phyloP scores from a whole-genome alignment of 805 yeast species.

The Cyberlindnera mycetangii region DNA sequence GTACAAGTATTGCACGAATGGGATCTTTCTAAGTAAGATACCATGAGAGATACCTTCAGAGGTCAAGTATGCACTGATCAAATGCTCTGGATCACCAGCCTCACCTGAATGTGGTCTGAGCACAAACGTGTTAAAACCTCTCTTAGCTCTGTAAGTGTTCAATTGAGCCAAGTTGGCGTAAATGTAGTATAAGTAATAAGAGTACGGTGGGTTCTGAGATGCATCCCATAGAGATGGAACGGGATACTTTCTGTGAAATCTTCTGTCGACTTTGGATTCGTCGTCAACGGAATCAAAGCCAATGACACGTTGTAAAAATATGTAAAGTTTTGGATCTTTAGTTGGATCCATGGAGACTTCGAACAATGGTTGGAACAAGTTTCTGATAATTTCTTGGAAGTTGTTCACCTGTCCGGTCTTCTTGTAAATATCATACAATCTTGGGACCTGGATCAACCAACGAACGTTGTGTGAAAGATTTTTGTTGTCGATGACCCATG shows the following conservation, averaged over 20 bases:
- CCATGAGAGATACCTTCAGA: constrained; percentile 96
- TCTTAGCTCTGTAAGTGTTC: constrained; percentile 74
- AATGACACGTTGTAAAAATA: constrained; percentile 88
- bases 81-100: constrained; percentile 99
- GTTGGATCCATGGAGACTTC: constrained; percentile 86
- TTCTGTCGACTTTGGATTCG: constrained; percentile 87
- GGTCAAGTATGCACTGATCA: constrained; percentile 82
- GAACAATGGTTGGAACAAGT: constrained; percentile 83
- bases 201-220: constrained; percentile 90
- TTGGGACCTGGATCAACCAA: constrained; percentile 95
- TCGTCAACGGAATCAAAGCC: constrained; percentile 99
- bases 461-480: constrained; percentile 90
- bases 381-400: constrained; percentile 75
- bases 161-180: constrained; percentile 84
- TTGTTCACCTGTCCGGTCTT: constrained; percentile 62
- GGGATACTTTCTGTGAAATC: constrained; percentile 80
- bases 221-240: constrained; percentile 81
- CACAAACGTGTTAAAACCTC: constrained; percentile 86
- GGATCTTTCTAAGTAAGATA: constrained; percentile 86
- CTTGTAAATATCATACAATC: constrained; percentile 87
- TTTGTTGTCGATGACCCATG: constrained; percentile 93
- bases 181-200: constrained; percentile 87
- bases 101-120: constrained; percentile 98
- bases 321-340: constrained; percentile 85
- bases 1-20: constrained; percentile 90